Base-by-base conservation (phyloP, 257 asterid genomes). In the Rauvolfia tetraphylla region DNA sequence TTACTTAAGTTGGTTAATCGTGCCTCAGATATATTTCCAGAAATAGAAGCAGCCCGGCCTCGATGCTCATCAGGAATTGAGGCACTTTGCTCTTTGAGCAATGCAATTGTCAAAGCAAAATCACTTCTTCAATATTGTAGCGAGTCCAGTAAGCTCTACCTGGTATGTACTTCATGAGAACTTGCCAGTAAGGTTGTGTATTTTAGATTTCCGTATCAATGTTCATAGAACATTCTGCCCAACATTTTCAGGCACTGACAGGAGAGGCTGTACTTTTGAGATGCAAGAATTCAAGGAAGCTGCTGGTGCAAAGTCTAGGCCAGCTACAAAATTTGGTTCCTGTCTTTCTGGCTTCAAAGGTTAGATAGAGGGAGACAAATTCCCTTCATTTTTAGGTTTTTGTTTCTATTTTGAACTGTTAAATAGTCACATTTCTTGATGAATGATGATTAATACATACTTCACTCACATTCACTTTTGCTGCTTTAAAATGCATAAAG, bases 81-180 rank as follows among this genome's bases (percentile, higher is more conserved):
- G 71, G 85, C 93, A 27, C 93, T 95, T 84, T 88, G 96, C 85
- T 78, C 79, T 83, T 86, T 95, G 80, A 92, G 74, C 73, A 84
- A 71, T 13, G 93, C 89, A 38, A 87, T 93, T 68, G 76, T 27
- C 66, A 91, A 89, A 84, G 92, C 97, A 81, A 95, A 85, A 81
- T 78, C 78, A 70, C 81, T 90, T 76, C 81, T 92, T 61, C 87
- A 86, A 85, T 78, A 85, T 65, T 95, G 99, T 82, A 80, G 93
- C 23, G 96, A 91, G 69, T 90, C 97, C 74, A 95, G 99, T 83
- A 89, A 77, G 81, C 97, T 95, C 67, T 95, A 95, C 86, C 82
- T 90, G 98, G 99, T 95, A 84, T 27, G 87, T 71, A 29, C 59
- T 76, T 75, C 58, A 20, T 57, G 11, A 71, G 63, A 78, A 57